phyloP scores from a whole-genome alignment of 176 grass and related monocot species.

The Bonia amplexicaulis region DNA sequence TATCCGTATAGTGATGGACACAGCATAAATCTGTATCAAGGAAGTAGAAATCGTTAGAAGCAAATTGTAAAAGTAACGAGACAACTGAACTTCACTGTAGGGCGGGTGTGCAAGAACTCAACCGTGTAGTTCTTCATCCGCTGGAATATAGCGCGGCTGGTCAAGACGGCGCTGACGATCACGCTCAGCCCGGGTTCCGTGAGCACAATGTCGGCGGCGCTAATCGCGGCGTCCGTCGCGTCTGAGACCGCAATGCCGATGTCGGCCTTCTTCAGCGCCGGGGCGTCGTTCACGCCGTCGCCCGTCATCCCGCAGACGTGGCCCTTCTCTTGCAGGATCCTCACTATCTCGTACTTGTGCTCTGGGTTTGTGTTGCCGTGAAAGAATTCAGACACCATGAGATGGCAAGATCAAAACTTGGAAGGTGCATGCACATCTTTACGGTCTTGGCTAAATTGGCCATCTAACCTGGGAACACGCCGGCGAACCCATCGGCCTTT shows the following conservation, averaged over 20 bases:
- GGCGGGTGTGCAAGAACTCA: not conserved
- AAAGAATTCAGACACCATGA: not conserved
- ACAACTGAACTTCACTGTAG: not conserved
- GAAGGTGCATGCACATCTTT: not conserved
- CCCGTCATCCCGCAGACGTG: slow-evolving; percentile 88
- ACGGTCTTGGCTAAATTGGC: not conserved
- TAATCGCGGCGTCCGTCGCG: slow-evolving; percentile 71
- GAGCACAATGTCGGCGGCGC: slow-evolving; percentile 82
- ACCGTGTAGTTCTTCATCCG: slow-evolving; percentile 95
- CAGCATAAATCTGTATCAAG: slow-evolving; percentile 77
- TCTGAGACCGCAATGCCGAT: slow-evolving; percentile 90
- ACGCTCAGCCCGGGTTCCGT: slow-evolving; percentile 82
- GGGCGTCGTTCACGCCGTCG: slow-evolving; percentile 94
- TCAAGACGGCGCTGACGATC: slow-evolving; percentile 70
- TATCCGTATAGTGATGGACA: slow-evolving; percentile 87
- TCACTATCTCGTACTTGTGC: slow-evolving; percentile 92
- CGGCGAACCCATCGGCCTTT: slow-evolving; percentile 77
- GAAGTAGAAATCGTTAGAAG: not conserved
- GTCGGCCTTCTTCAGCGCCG: slow-evolving; percentile 95
- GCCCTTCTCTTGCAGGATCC: slow-evolving; percentile 51
- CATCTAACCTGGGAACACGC: slow-evolving; percentile 56
- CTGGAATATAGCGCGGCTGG: slow-evolving; percentile 79
- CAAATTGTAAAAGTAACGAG: not conserved
- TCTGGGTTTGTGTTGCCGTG: slow-evolving; percentile 9
- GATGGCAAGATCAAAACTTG: not conserved